phyloP scores from a whole-genome alignment of 2,329 filamentous ascomycete species.

The Alternaria arborescens region DNA sequence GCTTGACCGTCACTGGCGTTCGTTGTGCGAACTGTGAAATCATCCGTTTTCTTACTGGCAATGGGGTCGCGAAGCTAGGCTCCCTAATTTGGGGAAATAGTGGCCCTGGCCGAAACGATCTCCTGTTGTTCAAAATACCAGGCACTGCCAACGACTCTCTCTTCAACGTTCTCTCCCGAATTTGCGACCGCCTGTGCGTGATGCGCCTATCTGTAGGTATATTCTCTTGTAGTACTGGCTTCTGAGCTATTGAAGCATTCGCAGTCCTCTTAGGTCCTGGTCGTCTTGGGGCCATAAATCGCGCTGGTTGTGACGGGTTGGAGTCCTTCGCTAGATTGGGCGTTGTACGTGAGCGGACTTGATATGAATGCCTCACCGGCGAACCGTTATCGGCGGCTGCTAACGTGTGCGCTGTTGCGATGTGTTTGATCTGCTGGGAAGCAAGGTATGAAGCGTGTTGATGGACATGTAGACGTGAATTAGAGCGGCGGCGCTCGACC shows the following conservation, averaged over 20 bases:
- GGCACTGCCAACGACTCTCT: conserved; percentile 31
- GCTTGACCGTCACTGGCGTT: conserved; percentile 33
- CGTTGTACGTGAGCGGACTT: conserved; percentile 42
- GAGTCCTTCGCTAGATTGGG: conserved; percentile 35
- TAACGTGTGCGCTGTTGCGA: conserved; percentile 27
- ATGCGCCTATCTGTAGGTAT: conserved; percentile 26
- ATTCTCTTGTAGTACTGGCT: conserved; percentile 32
- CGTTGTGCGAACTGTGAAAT: conserved; percentile 26
- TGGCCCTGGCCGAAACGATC: conserved; percentile 23
- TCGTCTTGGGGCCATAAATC: conserved; percentile 32
- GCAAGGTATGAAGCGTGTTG: conserved; percentile 24
- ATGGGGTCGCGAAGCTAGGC: conserved; percentile 23
- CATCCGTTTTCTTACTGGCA: conserved; percentile 25
- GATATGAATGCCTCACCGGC: conserved; percentile 24
- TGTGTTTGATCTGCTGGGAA: conserved; percentile 29
- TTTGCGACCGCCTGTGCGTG: conserved; percentile 27
- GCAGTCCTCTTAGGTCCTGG: conserved; percentile 19
- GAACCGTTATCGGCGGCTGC: conserved; percentile 12
- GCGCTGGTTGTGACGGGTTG: conserved; percentile 18
- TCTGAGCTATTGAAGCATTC: conserved; percentile 18
- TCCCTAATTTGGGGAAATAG: conserved; percentile 27
- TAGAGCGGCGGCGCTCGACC: conserved; percentile 29
- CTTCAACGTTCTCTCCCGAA: conserved; percentile 28
- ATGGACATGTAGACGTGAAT: conserved; percentile 37
- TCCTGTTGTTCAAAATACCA: conserved; percentile 20